Evolutionary conservation across 2,329 filamentous ascomycete genomes (phyloP), one percentile per base, ranked within the genome.

Genomic region (Trichoderma atrobrunneum): DNA sequence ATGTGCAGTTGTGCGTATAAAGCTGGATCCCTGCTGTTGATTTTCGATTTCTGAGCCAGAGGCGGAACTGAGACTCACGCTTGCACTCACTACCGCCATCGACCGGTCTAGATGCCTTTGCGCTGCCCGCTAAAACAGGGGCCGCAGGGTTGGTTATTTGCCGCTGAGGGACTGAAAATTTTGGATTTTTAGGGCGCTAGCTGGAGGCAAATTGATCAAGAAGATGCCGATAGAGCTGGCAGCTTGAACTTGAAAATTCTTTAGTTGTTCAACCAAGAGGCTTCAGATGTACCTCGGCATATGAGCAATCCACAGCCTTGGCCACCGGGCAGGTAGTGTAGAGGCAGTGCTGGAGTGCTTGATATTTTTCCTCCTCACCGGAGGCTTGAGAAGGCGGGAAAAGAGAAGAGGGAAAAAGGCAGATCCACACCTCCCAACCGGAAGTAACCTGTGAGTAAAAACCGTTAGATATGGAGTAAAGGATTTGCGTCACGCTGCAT

Each of bases 31-130:
- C 24, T 32, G 24, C 30, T 16, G 26, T 16, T 26, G 24, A 36
- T 56, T 21, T 7, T 10, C 24, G 48, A 39, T 57, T 57, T 30
- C 48, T 36, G 32, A 67, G 51, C 8, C 32, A 24, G 24, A 54
- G 16, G 48, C 48, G 24, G 48, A 28, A 28, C n/a, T 64, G 56
- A 48, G 70, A 67, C 36, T 67, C 71, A 63, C 64, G 64, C 71
- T 64, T 39, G 54, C 56, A 43, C 43, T 32, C 30, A 24, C 24
- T 26, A 16, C 10, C 32, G 26, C 71, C 24, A 51, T 73, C 12
- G 74, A 72, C 71, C 72, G 71, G 67, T 74, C 74, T 71, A 70
- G 74, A 73, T 69, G 59, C 24, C 51, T 18, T 16, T 39, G 63
- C 67, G 70, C 63, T 70, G 60, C 24, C 63, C 64, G 48, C 70